These are phyloP conservation scores for Solanum clarkiae DNA, from an alignment of 257 asterid genomes.

Conservation along the genomic window DNA sequence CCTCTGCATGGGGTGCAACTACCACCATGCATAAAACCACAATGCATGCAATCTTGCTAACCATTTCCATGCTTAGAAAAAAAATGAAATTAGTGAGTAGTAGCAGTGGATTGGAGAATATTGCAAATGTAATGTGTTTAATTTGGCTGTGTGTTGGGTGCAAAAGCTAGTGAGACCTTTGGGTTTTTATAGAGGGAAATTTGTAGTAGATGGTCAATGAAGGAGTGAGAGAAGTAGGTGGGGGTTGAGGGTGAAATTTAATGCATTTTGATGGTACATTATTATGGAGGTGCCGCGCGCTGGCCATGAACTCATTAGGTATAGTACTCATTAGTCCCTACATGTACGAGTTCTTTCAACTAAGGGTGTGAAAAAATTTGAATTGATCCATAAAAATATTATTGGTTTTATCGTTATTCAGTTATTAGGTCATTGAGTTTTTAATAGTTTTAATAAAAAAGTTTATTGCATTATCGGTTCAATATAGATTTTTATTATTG, in stretches of 20 bases:
- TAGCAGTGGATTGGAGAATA: not conserved
- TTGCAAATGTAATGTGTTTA: too few species aligned
- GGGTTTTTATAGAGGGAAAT: not conserved
- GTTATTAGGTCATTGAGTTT: too few species aligned
- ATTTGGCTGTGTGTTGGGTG: not conserved
- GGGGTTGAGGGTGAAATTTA: not conserved
- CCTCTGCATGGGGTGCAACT: slow-evolving; percentile 10
- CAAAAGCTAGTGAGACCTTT: not conserved
- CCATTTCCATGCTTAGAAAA: not conserved
- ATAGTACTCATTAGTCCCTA: too few species aligned
- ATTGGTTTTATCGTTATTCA: too few species aligned
- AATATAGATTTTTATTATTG: too few species aligned
- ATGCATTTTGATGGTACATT: not conserved
- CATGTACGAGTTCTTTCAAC: not conserved
- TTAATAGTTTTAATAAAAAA: too few species aligned
- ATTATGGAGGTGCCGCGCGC: not conserved
- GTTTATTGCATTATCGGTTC: too few species aligned
- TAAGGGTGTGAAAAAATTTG: too few species aligned
- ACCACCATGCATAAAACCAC: not conserved
- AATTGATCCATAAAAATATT: too few species aligned
- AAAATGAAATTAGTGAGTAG: not conserved
- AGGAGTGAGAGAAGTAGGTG: not conserved
- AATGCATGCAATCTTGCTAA: not conserved
- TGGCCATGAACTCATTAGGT: not conserved
- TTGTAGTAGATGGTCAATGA: not conserved